Conservation (phyloP, 352 stramenopile genomes). For the Pythium vanterpoolii region DNA sequence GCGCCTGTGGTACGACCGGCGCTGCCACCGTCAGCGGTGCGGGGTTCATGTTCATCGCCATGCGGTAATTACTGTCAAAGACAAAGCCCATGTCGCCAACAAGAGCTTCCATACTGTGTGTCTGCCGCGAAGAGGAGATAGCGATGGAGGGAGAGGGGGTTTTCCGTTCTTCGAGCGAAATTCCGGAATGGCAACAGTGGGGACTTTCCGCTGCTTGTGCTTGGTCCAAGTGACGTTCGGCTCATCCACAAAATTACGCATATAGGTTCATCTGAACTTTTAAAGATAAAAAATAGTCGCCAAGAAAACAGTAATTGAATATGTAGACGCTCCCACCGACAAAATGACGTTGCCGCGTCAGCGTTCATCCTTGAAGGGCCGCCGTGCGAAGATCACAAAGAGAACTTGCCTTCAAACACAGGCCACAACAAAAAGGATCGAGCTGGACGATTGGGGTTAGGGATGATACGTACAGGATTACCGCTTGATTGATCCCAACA, state of each 20-base stretch:
- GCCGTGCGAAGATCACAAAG: conserved; percentile 21
- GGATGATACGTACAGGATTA: neutral
- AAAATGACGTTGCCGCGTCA: conserved; percentile 35
- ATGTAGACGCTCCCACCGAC: conserved; percentile 14
- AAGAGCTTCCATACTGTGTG: conserved; percentile 19
- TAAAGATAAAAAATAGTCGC: neutral
- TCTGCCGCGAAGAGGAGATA: neutral
- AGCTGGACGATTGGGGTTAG: conserved; percentile 13
- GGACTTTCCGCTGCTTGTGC: conserved; percentile 13
- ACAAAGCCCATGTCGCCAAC: conserved; percentile 18
- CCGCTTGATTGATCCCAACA: conserved; percentile 3
- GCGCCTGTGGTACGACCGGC: neutral
- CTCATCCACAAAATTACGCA: neutral
- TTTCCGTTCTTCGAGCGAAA: conserved; percentile 20
- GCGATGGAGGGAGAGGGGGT: neutral
- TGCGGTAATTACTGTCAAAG: conserved; percentile 14
- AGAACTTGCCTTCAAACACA: neutral
- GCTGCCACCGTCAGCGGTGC: conserved; percentile 3
- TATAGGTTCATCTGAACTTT: neutral
- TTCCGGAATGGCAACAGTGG: conserved; percentile 22
- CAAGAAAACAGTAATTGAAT: neutral
- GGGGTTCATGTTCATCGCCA: conserved; percentile 19
- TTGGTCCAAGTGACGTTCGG: neutral
- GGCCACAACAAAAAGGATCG: neutral
- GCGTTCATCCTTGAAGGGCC: conserved; percentile 25